Conservation (phyloP, 768 basidiomycete species). For the Termitomyces sp. region DNA sequence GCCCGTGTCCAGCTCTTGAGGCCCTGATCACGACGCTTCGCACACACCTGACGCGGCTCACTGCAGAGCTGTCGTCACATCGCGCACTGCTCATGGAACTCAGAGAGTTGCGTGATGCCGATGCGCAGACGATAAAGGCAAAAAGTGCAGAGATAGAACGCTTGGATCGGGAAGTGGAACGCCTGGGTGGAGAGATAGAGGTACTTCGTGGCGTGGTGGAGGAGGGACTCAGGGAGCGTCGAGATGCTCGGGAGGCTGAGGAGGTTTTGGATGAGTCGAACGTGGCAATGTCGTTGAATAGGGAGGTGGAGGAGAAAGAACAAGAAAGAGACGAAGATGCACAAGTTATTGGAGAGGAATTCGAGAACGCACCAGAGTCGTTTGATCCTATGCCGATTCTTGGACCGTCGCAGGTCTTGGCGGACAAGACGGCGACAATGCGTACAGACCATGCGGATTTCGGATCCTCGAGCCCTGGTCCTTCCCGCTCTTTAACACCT, state of each 20-base stretch:
- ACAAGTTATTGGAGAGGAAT: constrained; percentile 23
- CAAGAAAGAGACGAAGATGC: constrained; percentile 15
- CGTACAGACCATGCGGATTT: constrained; percentile 53
- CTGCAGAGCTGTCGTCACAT: constrained; percentile 75
- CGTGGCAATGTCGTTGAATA: constrained; percentile 30
- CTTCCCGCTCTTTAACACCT: constrained; percentile 9
- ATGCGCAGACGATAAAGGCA: constrained; percentile 50
- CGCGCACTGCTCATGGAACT: constrained; percentile 67
- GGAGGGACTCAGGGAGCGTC: constrained; percentile 75
- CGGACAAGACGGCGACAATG: constrained; percentile 49
- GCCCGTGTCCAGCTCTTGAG: constrained; percentile 61
- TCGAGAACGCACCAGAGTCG: constrained; percentile 29
- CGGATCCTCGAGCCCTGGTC: constrained; percentile 33
- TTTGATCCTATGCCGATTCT: constrained; percentile 31
- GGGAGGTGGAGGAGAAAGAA: constrained; percentile 18
- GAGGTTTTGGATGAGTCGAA: constrained; percentile 26
- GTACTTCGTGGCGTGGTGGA: constrained; percentile 85
- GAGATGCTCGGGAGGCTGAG: constrained; percentile 45
- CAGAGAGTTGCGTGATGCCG: constrained; percentile 58
- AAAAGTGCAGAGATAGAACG: constrained; percentile 65
- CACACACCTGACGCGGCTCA: constrained; percentile 72
- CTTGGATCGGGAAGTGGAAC: constrained; percentile 73
- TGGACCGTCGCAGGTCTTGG: constrained; percentile 25
- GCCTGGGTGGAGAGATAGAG: constrained; percentile 81
- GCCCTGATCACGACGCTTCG: constrained; percentile 72